Evolutionary conservation across 352 stramenopile species (phyloP), one percentile per base, ranked within the genome.

Genomic region (Phytophthora tubulina): DNA sequence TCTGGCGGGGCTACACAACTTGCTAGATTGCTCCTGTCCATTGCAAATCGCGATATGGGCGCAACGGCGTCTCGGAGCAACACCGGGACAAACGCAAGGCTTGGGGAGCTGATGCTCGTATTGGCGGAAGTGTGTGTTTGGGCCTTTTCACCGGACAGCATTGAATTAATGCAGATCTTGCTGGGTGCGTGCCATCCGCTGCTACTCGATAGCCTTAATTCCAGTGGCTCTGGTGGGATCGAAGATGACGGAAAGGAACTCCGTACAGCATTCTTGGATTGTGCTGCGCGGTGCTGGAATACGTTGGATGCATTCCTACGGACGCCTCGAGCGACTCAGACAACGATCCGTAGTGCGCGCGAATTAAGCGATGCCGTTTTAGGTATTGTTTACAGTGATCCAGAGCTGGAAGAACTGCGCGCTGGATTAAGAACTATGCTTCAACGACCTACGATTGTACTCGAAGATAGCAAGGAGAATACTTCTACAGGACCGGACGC

Each of bases 101-200:
- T 64, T 9, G 68, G 78, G 7, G 66, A 79, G n/a, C 55, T 83
- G 48, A 56, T 79, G 54, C 45, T 77, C 7, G n/a, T 77, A 21
- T 54, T 83, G 63, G 41, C 50, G 8, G 76, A 79, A 50, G 61
- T 83, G 15, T 64, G 56, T 17, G 64, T 83, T 38, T 83, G 72
- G 73, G 48, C 67, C 38, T 69, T 83, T 2, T 68, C 69, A 7
- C 50, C 51, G 4, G 66, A 75, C 31, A 79, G 54, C 36, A 17
- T 81, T 6, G 56, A 27, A 15, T 27, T 80, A 32, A 46, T 83
- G 32, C 76, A 72, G 57, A 49, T 36, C 2, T 71, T 79, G 46
- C 39, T 80, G 36, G 38, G 53, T 51, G 31, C 42, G 6, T 76
- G 69, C 17, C 55, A 68, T 5, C 62, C 41, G 17, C 35, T 81